phyloP scores from a whole-genome alignment of 371 early-diverging fungal genomes.

The Nematocida sp. region DNA sequence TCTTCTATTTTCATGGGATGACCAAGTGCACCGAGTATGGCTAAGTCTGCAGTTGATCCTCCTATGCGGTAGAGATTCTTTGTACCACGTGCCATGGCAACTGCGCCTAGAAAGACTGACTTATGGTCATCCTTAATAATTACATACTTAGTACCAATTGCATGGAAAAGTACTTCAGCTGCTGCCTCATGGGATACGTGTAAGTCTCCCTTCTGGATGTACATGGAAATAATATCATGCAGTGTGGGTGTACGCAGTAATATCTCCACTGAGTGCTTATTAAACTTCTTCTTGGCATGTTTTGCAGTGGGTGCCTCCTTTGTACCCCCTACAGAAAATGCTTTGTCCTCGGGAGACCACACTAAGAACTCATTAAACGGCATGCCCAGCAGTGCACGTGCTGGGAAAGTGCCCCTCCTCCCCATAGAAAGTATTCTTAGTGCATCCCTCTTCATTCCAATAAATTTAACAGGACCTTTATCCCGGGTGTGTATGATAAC shows the following conservation, averaged over 20 bases:
- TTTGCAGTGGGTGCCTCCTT: neutral
- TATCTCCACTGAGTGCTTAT: neutral
- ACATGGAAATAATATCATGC: conserved; percentile 8
- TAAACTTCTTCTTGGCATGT: neutral
- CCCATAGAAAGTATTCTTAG: conserved; percentile 3
- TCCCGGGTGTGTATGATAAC: conserved; percentile 1
- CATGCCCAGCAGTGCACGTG: neutral
- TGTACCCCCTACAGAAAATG: neutral
- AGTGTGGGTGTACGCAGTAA: conserved; percentile 7
- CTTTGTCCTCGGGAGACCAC: neutral
- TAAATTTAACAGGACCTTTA: conserved; percentile 30
- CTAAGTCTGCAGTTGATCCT: conserved; percentile 5
- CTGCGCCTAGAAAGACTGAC: conserved; percentile 24
- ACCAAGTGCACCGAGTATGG: conserved; percentile 40
- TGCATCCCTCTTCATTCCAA: conserved; percentile 24
- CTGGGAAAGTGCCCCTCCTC: conserved; percentile 10
- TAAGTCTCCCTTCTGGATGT: conserved; percentile 13
- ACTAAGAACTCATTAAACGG: neutral
- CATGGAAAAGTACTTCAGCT: conserved; percentile 35
- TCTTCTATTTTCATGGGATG: neutral
- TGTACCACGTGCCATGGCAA: conserved; percentile 27
- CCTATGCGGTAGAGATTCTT: conserved; percentile 24
- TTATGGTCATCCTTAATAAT: conserved; percentile 33
- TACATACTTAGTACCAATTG: conserved; percentile 19
- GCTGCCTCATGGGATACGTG: conserved; percentile 34